Evolutionary conservation across 2,329 filamentous ascomycete genomes (phyloP), one percentile per base, ranked within the genome.

Genomic region (Waltergamsia citrina): DNA sequence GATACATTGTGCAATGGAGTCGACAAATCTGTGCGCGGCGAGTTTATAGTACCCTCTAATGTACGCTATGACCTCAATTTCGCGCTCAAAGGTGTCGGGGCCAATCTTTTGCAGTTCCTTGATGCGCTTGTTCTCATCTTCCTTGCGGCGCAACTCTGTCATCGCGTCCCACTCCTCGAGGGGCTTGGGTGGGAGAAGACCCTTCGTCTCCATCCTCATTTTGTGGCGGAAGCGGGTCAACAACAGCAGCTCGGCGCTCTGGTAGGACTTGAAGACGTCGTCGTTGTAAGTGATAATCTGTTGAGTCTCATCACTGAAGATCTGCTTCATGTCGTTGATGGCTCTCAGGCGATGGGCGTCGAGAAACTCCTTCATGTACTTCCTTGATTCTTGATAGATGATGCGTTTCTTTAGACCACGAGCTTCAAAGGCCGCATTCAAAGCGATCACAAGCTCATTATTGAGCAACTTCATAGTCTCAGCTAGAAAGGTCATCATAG

Each of bases 21-120:
- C 81, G 1, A 75, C 64, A 44, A 85, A 81, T 2, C 81, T 69
- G 22, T 66, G 57, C 0, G 74, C 70, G 0, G 82, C 80, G 5
- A 80, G 69, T 30, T 73, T 65, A 47, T 87, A 87, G 51, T 86
- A 87, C 0, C 71, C 79, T 0, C 78, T 63, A 29, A 84, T 67
- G 4, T 75, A 74, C 0, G 76, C 66, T 0, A 81, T 70, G 0
- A 81, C 71, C 7, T 68, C 61, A 1, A 87, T 53, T 47, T 85
- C 81, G 0, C 58, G 53, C 2, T 62, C 49, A 43, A 74, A 85
- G 0, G 64, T 60, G 44, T 86, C 81, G 0, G 59, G 50, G 0
- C 67, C 67, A 9, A 85, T 57, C 18, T 65, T 68, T 10, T 51
- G 43, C 6, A 62, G 40, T 18, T 74, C 63, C 6, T 49, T 43